Base-by-base conservation (phyloP, 2,329 filamentous ascomycete species). In the Microcyclospora tardicrescens region DNA sequence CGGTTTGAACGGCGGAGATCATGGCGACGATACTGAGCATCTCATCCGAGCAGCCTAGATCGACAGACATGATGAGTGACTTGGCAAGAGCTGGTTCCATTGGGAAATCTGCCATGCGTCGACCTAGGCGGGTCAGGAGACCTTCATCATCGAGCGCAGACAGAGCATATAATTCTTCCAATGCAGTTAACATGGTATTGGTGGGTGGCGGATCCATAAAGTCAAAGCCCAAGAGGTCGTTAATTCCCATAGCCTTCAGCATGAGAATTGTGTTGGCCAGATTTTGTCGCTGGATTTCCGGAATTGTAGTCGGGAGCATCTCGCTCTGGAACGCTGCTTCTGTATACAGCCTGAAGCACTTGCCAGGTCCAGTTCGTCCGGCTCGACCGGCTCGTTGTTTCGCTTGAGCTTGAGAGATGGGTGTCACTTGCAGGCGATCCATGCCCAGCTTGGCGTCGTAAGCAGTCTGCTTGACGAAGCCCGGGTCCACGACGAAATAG, bases 201-300 rank as follows among this genome's bases (percentile, higher is more conserved):
- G 91, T 91, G 0, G 91, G 91, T 0, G 91, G 91, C 0, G 91
- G 87, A 54, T 98, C 91, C 89, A 98, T 96, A 54, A 98, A 98
- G 62, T 96, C 89, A 54, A 98, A 98, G 56, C 93, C 86, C 10
- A 98, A 71, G 1, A 98, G 69, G 56, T 98, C 91, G 56, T 98
- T 96, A 61, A 98, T 96, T 2, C 93, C 91, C 86, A 98, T 96
- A 0, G 91, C 91, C 59, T 98, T 98, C 36, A 98, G 73, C 83
- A 95, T 94, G 34, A 98, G 72, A 59, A 98, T 96, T 0, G 89
- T 95, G 50, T 83, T 79, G 0, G 85, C 83, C 38, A 98, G 58
- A 53, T 98, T 98, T 59, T 95, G 85, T 1, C 91, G 74, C 57
- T 98, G 91, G 37, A 98, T 98, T 53, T 96, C 91, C 1, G 91